Evolutionary conservation across 2,329 filamentous ascomycete species (phyloP).

Genomic region (Graphiopsis chlorocephala): DNA sequence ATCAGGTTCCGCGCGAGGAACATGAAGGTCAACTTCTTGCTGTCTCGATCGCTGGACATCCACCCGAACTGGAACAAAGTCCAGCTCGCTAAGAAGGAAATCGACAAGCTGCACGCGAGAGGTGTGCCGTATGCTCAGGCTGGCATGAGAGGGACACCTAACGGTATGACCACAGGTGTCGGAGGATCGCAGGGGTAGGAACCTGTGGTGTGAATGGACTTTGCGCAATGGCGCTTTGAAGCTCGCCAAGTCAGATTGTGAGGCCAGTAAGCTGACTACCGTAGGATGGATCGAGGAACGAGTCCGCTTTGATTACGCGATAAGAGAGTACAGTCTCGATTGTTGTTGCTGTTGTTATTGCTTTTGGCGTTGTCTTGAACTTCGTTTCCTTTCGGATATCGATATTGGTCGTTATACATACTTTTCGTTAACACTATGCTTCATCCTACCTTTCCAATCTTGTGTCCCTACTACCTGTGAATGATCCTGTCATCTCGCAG

Average conservation of each 20-base stretch:
- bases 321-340: background rate
- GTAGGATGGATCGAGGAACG: background rate
- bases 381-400: background rate
- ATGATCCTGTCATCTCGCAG: too few relatives aligned
- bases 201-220: background rate
- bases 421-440: background rate
- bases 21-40: conserved; percentile 46
- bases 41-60: conserved; percentile 36
- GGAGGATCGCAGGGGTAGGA: background rate
- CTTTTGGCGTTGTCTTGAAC: background rate
- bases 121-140: conserved; percentile 30
- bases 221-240: background rate
- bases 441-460: too few relatives aligned
- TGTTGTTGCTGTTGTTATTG: background rate
- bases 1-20: conserved; percentile 49
- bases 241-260: background rate
- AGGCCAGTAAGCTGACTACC: background rate
- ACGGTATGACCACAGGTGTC: background rate
- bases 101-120: conserved; percentile 31
- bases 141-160: conserved; percentile 11
- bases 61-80: conserved; percentile 46
- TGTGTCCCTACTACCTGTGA: too few relatives aligned
- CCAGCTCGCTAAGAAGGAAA: conserved; percentile 41
- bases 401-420: background rate
- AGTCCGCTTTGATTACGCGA: background rate